Conservation (phyloP, 805 yeast genomes). For the Monosporozyma siamensis region DNA sequence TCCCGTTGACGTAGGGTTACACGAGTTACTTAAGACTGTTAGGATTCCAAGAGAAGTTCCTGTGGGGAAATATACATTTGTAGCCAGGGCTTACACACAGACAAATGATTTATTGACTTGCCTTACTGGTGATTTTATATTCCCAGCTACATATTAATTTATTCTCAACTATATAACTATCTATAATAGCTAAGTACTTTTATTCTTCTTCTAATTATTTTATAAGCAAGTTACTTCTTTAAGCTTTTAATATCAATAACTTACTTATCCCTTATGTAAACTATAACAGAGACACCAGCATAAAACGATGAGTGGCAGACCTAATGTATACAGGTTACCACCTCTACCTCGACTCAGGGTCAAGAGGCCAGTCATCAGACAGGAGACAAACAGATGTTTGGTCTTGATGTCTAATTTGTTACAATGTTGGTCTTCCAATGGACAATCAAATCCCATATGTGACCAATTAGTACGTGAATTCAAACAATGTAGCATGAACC, state of each 20-base stretch:
- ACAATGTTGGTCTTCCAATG: conserved; percentile 95
- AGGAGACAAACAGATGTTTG: conserved; percentile 61
- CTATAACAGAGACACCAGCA: no score
- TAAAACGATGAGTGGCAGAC: not conserved
- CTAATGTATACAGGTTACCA: conserved; percentile 44
- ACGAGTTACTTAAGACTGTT: conserved; percentile 58
- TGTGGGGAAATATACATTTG: conserved; percentile 82
- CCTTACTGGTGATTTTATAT: conserved; percentile 57
- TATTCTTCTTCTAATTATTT: no score
- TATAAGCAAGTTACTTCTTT: no score
- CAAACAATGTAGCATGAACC: conserved; percentile 53
- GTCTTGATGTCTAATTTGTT: conserved; percentile 76
- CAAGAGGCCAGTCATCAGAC: conserved; percentile 49
- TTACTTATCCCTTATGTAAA: no score
- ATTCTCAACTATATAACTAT: no score
- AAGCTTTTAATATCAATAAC: not conserved
- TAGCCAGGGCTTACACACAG: conserved; percentile 81
- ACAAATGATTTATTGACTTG: conserved; percentile 81
- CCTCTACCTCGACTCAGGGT: conserved; percentile 68
- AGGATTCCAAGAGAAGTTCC: conserved; percentile 89
- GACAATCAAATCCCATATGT: conserved; percentile 70
- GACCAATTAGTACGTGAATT: conserved; percentile 55
- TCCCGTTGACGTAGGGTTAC: conserved; percentile 66
- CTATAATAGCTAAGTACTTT: conserved; percentile 13
- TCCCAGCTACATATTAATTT: conserved; percentile 13